Base-by-base conservation (phyloP, 306 rosid genomes). In the Rubus parviflorus region DNA sequence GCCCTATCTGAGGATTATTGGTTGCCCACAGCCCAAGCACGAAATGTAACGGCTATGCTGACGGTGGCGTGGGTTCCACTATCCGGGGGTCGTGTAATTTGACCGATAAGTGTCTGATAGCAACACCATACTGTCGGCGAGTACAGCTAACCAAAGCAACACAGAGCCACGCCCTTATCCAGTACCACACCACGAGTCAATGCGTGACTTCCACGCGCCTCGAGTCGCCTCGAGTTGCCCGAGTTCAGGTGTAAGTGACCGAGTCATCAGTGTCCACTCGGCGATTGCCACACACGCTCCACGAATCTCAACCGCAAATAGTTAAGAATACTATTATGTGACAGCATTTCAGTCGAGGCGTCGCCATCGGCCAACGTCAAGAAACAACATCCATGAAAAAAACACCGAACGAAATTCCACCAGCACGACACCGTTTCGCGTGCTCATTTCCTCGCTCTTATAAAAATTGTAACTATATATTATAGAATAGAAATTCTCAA, bases 401-500 rank as follows among this genome's bases (percentile, higher is more conserved):
- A 20, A 10, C 46, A 72, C 38, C 41, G 69, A 68, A 12, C 43
- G 12, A 68, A n/a, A 51, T 42, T 46, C 46, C 46, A 2, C 38
- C 43, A 25, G 3, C 43, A 79, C 88, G 85, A 79, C 79, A 71
- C 16, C 90, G 93, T 83, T 79, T 87, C 46, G 17, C 17, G 12
- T 54, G 37, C 19, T 25, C 23, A 54, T 56, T 56, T 20, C 16
- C 48, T 37, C 25, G 16, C 14, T 16, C 76, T 40, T 52, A 20
- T 54, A 40, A 5, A 71, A 72, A 6, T 22, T 41, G 13, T 35
- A 8, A 3, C 58, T 3, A 38, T 48, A 30, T 40, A 47, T 41
- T 46, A 72, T 15, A 43, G 46, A 5, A 57, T 69, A 47, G 54
- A 81, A 77, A 67, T 74, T 74, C 69, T 75, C 52, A 77, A 72